Evolutionary conservation across 192 early-diverging fungal species (phyloP).

Genomic region (Linnemannia zychae): DNA sequence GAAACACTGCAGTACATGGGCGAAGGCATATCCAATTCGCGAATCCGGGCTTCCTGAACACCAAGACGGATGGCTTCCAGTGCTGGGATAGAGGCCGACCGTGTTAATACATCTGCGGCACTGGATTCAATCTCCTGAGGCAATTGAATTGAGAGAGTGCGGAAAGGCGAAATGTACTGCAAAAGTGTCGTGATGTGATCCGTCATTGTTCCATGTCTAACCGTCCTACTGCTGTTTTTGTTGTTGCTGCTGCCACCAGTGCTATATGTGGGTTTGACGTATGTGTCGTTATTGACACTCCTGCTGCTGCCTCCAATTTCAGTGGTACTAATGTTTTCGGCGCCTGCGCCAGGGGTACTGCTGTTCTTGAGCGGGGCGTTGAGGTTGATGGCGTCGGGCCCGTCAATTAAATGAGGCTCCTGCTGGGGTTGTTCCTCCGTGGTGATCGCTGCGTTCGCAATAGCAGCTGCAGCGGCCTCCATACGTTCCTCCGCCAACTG

Average conservation of each 20-base stretch:
- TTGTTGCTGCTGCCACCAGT: not conserved
- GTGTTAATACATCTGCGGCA: slow-evolving; percentile 33
- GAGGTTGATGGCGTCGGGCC: not conserved
- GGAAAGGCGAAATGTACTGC: slow-evolving; percentile 44
- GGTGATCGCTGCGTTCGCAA: not conserved
- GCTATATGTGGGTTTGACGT: not conserved
- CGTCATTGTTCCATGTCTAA: slow-evolving; percentile 14
- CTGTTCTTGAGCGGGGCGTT: not conserved
- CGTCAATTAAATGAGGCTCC: not conserved
- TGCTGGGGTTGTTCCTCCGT: not conserved
- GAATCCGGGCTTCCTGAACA: slow-evolving; percentile 25
- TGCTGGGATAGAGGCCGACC: slow-evolving; percentile 18
- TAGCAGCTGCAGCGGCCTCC: not conserved
- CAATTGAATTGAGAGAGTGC: slow-evolving; percentile 50
- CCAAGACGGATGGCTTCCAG: slow-evolving; percentile 36
- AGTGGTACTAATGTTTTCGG: not conserved
- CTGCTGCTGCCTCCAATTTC: not conserved
- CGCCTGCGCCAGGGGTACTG: not conserved
- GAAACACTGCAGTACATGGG: slow-evolving; percentile 54
- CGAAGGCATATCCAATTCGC: slow-evolving; percentile 53
- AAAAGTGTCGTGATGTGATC: slow-evolving; percentile 35
- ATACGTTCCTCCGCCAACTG: slow-evolving; percentile 27
- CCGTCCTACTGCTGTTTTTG: not conserved
- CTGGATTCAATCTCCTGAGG: slow-evolving; percentile 53
- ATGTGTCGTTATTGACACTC: not conserved